Evolutionary conservation across 2,329 filamentous ascomycete species (phyloP).

Genomic region (Cladosporium sp.): DNA sequence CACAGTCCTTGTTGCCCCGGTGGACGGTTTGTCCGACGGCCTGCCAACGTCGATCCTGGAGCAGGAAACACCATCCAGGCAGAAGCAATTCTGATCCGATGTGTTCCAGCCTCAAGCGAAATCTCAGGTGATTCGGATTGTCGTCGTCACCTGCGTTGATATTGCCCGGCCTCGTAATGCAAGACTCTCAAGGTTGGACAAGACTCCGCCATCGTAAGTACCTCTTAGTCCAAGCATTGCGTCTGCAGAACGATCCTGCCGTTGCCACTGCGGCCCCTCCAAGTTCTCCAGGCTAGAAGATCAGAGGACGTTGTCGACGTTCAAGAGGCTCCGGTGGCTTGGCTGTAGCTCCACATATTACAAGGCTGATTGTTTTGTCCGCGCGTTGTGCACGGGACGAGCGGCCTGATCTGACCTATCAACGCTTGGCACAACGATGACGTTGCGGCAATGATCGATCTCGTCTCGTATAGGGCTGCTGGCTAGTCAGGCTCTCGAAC

Average conservation of each 20-base stretch:
- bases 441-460: conserved; percentile 2
- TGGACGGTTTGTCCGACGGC: neutral
- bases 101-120: neutral
- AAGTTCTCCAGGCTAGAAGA: neutral
- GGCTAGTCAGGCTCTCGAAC: neutral
- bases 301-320: neutral
- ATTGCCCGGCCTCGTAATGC: conserved; percentile 1
- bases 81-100: neutral
- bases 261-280: conserved; percentile 1
- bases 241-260: neutral
- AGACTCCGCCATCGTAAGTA: neutral
- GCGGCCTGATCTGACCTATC: conserved; percentile 5
- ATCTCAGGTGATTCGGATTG: neutral
- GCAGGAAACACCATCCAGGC: neutral
- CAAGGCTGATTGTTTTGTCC: conserved; percentile 19
- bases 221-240: neutral
- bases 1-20: conserved; percentile 9
- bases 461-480: neutral
- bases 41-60: neutral
- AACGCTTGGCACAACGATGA: conserved; percentile 9
- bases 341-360: conserved; percentile 1
- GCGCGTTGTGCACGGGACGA: conserved; percentile 11
- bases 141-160: neutral
- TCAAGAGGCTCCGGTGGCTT: conserved; percentile 14
- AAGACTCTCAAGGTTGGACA: conserved; percentile 9